Evolutionary conservation across 805 yeast genomes (phyloP), one percentile per base, ranked within the genome.

Genomic region (Pachysolen tannophilus): DNA sequence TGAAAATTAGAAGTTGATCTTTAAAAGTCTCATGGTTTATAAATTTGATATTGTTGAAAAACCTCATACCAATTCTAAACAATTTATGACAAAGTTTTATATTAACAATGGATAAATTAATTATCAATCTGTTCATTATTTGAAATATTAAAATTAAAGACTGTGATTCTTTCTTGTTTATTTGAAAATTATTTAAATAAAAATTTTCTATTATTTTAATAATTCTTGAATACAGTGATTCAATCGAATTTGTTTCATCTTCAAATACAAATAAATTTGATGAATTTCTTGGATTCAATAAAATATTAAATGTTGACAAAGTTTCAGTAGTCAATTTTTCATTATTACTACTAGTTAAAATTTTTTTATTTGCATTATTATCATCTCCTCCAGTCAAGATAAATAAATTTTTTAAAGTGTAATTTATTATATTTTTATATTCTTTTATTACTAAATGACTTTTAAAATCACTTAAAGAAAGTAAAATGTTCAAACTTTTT

Each of bases 111-210:
- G 72, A 58, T 4, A 66, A 48, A n/a, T 58, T 52, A 0, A 68
- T 42, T 6, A 77, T 43, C 3, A 67, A 44, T 24, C 60, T 62
- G 47, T 77, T 78, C 13, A 70, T 50, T 11, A 78, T 50, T 34
- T 61, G 60, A 29, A 77, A 48, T 2, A 65, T 46, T 3, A 47
- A 26, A 6, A 61, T 49, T 7, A 53, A 34, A 7, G 47, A 35
- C 23, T 44, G 47, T 3, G 54, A 39, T 31, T 53, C 60, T 19
- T 46, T 46, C 35, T 47, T 49, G 28, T 28, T 38, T 6, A 10
- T 8, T 14, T 20, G 17, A 24, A 33, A 39, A 19, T 26, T 35
- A 6, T 32, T 20, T 20, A 10, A 10, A 23, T 42, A 34, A 26
- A 20, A 38, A 9, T 18, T 19, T 16, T 25, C 17, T 7, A 38